These are phyloP conservation scores for Trichoderma breve DNA, from an alignment of 2,329 filamentous ascomycete species.

Conservation along the genomic window DNA sequence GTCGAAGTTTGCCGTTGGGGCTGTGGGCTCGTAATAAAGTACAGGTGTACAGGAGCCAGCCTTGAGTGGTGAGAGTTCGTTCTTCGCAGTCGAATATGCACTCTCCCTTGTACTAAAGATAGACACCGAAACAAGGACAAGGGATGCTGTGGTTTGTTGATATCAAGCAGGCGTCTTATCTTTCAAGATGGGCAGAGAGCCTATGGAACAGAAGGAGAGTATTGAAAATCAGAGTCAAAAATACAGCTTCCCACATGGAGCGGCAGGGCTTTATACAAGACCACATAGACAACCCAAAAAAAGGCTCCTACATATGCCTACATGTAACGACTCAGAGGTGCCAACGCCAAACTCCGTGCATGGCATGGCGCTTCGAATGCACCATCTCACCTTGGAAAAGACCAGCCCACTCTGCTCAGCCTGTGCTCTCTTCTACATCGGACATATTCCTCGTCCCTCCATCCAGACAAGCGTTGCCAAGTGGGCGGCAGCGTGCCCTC, in stretches of 20 bases:
- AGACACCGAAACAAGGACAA: not conserved
- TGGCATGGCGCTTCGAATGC: not conserved
- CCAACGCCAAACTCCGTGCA: not conserved
- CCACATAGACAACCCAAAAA: not conserved
- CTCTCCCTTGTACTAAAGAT: no score
- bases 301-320: not conserved
- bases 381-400: not conserved
- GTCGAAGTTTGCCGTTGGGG: not conserved
- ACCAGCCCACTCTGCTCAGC: not conserved
- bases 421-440: not conserved
- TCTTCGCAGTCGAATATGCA: not conserved
- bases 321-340: not conserved
- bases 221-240: not conserved
- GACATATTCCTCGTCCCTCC: constrained; percentile 2
- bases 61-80: not conserved
- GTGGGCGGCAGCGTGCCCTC: constrained; percentile 9
- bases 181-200: not conserved
- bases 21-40: not conserved
- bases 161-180: not conserved
- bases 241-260: not conserved
- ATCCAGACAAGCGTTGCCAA: not conserved
- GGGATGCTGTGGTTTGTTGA: not conserved
- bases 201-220: not conserved
- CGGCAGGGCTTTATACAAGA: constrained; percentile 14
- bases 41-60: not conserved